Evolutionary conservation across 2,329 filamentous ascomycete genomes (phyloP).

Genomic region (Magnaporthales sp.): DNA sequence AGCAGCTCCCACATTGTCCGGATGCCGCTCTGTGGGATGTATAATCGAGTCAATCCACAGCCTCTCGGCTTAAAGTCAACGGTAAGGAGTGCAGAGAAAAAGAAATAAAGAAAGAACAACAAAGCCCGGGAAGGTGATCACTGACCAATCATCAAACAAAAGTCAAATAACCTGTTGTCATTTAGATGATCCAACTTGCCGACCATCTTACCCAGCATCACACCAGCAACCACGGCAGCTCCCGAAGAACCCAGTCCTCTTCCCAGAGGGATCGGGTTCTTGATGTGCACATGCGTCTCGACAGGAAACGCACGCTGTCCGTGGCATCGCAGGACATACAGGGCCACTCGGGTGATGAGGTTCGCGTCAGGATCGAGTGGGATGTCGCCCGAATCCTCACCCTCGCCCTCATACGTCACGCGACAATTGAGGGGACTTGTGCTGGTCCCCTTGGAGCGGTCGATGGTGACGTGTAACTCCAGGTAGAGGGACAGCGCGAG

Average conservation of each 20-base stretch:
- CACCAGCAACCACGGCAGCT: slow-evolving; percentile 89
- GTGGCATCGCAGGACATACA: slow-evolving; percentile 93
- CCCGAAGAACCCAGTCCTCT: slow-evolving; percentile 91
- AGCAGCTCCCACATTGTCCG: slow-evolving; percentile 90
- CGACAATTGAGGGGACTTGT: slow-evolving; percentile 70
- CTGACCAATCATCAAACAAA: slow-evolving; percentile 89
- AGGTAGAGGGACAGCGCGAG: slow-evolving; percentile 91
- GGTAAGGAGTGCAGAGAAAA: neutral
- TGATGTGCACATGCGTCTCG: slow-evolving; percentile 87
- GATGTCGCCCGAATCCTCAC: slow-evolving; percentile 63
- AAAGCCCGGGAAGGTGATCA: slow-evolving; percentile 4
- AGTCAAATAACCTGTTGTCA: slow-evolving; percentile 82
- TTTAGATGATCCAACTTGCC: slow-evolving; percentile 66
- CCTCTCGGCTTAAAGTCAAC: neutral
- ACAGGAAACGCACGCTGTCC: slow-evolving; percentile 74
- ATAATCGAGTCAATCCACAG: neutral
- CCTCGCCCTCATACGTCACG: slow-evolving; percentile 83
- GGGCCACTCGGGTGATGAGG: slow-evolving; percentile 84
- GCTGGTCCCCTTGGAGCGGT: slow-evolving; percentile 41
- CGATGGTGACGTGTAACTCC: slow-evolving; percentile 74
- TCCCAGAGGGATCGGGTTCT: slow-evolving; percentile 90
- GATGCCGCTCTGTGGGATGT: slow-evolving; percentile 61
- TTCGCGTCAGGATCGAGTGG: slow-evolving; percentile 79
- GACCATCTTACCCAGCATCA: slow-evolving; percentile 85
- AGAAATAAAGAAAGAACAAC: neutral